Conservation (phyloP, 495 filamentous ascomycete genomes). For the Durotheca rogersii region DNA sequence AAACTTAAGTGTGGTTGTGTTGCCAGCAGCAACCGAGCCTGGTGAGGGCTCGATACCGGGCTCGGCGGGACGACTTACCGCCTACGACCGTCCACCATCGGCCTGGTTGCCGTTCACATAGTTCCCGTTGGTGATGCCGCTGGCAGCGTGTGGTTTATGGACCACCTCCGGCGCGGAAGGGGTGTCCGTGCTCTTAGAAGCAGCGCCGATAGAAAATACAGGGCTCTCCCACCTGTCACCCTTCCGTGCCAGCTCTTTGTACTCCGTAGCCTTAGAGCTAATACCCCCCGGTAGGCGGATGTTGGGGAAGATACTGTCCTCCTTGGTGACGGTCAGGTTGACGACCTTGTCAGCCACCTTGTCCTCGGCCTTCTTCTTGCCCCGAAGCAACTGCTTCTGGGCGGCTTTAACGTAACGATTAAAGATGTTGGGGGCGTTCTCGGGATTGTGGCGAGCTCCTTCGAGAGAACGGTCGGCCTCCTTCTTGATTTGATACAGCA, state of each 20-base stretch:
- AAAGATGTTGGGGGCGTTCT: conserved; percentile 82
- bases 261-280: conserved; percentile 91
- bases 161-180: conserved; percentile 62
- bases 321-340: conserved; percentile 82
- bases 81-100: not conserved
- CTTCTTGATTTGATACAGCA: conserved; percentile 72
- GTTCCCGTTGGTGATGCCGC: conserved; percentile 1
- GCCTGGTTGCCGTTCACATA: conserved; percentile 4
- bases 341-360: conserved; percentile 71
- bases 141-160: conserved; percentile 58
- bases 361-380: conserved; percentile 68
- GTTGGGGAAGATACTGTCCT: conserved; percentile 87
- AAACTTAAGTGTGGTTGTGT: no score
- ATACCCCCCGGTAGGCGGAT: conserved; percentile 88
- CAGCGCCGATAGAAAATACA: conserved; percentile 86
- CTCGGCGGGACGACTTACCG: conserved; percentile 8
- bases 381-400: conserved; percentile 70
- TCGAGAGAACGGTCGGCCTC: conserved; percentile 75
- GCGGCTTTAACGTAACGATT: conserved; percentile 74
- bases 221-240: conserved; percentile 95
- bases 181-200: conserved; percentile 68
- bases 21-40: not conserved
- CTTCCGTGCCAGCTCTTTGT: conserved; percentile 80
- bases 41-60: conserved; percentile 3
- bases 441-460: conserved; percentile 68